Percentiles rank a stretch among this genome's conserved stretches.
Conservation (phyloP, 495 filamentous ascomycete genomes). For the Penicillium macrosclerotiorum region DNA sequence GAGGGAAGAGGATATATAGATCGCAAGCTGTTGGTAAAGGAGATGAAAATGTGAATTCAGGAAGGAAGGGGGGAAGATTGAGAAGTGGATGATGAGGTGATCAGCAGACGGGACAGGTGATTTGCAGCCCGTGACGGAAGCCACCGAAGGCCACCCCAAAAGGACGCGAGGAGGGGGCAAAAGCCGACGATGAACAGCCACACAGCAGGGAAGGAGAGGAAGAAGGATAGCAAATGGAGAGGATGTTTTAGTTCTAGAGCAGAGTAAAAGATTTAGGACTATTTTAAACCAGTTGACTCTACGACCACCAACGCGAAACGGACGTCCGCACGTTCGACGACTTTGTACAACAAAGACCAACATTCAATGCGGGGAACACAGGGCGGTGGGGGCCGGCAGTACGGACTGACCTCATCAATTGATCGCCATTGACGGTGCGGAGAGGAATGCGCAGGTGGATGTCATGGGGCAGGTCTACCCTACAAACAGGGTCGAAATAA, state of each 20-base stretch:
- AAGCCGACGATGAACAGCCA: not conserved
- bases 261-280: not conserved
- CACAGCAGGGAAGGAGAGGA: not conserved
- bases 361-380: constrained; percentile 3
- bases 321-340: not conserved
- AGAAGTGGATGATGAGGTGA: constrained; percentile 24
- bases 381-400: constrained; percentile 12
- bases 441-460: too few species aligned
- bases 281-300: too few species aligned
- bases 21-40: not conserved
- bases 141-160: constrained; percentile 10
- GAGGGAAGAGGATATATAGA: not conserved
- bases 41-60: constrained; percentile 3
- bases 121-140: constrained; percentile 21
- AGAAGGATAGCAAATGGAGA: constrained; percentile 5
- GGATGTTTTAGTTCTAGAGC: not conserved
- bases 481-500: too few species aligned
- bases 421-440: too few species aligned
- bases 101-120: constrained; percentile 30
- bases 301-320: too few species aligned
- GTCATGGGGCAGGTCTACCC: too few species aligned
- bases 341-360: constrained; percentile 1
- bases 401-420: too few species aligned
- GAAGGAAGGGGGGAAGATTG: not conserved
- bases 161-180: not conserved